Evolutionary conservation across 768 basidiomycete genomes (phyloP).

Genomic region (Dioszegia crocea): DNA sequence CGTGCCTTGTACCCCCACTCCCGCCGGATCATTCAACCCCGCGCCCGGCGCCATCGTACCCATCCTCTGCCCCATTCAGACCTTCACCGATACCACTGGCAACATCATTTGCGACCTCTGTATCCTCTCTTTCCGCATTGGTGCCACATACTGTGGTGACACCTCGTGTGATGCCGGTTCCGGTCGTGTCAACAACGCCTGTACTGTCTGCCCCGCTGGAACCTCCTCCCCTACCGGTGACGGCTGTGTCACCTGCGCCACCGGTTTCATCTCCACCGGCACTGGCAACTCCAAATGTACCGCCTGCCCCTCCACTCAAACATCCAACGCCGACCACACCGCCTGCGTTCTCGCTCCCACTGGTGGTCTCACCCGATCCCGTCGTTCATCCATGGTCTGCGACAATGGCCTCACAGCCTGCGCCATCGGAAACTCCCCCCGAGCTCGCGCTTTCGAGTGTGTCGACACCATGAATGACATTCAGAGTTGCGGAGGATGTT

Average conservation of each 20-base stretch:
- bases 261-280: neutral
- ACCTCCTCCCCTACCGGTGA: neutral
- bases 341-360: neutral
- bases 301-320: neutral
- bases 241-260: too few relatives aligned
- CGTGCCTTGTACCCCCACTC: neutral
- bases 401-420: constrained; percentile 5
- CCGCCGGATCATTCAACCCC: neutral
- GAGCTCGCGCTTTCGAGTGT: constrained; percentile 4
- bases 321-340: constrained; percentile 1
- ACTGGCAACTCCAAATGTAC: too few relatives aligned
- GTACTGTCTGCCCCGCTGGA: neutral
- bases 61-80: neutral
- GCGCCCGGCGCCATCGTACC: neutral
- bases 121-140: neutral
- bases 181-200: neutral
- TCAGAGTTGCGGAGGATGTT: constrained; percentile 9
- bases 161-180: neutral
- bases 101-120: neutral
- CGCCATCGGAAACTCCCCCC: neutral
- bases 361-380: neutral
- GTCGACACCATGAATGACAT: constrained; percentile 11
- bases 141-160: neutral
- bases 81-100: neutral
- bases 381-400: constrained; percentile 3